Base-by-base conservation (phyloP, 169 alveolate species). In the Eimeria sp. region DNA sequence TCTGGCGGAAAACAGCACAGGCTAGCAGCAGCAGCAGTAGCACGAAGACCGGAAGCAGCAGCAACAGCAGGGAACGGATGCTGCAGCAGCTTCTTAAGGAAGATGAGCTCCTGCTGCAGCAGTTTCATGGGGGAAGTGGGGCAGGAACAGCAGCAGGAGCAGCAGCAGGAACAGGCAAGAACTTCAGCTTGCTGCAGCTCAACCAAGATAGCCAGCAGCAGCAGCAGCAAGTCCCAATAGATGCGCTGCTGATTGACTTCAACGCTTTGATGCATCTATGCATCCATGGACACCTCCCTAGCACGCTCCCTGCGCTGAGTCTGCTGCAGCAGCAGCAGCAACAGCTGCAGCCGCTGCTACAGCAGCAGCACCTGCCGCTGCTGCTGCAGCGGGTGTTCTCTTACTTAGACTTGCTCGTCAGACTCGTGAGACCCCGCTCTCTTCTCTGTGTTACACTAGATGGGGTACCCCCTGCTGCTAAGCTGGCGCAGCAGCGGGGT, bases 381-480 rank as follows among this genome's bases (percentile, higher is more conserved):
- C 70, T 61, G 76, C 63, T 95, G 75, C 95, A 80, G 73, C 94
- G 94, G 11, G 90, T 89, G 14, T 78, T 80, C 30, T 65, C 49
- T 10, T 90, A 95, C 27, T 43, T 95, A 10, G 95, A 95, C 63
- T n/a, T 84, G 18, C 97, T 99, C 80, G 98, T 99, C 86, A 98
- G 98, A 92, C 96, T 99, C 92, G 98, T 99, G 10, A 97, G 99
- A 88, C 99, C 99, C 20, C 97, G 98, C 95, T 98, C 98, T 90
- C 95, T 99, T 90, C 95, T 99, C 22, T 99, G 98, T 96, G 97
- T 99, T 96, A 99, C 99, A 6, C 45, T 84, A 22, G 97, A 95
- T 72, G 99, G 99, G 20, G 99, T 99, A 16, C 99, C 99, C 22
- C 99, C 99, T 34, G 97, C 99, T 95, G 99, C 99, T 1, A 99